phyloP scores from a whole-genome alignment of 306 rosid genomes.

The Trichosanthes cucumerina region DNA sequence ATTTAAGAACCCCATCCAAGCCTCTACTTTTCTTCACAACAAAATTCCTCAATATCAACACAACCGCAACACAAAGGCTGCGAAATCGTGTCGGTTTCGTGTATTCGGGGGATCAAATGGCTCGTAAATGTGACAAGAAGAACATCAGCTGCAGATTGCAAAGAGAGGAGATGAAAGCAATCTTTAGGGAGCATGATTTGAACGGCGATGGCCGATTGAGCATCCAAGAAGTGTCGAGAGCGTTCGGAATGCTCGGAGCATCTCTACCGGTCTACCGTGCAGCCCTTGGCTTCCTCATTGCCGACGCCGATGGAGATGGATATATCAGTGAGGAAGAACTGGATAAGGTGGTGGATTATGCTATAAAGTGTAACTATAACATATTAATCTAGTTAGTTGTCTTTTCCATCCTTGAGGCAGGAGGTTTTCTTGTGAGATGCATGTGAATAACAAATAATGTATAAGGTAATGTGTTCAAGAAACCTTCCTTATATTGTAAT shows the following conservation, averaged over 20 bases:
- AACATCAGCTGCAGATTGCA: not conserved
- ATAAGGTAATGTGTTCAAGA: not conserved
- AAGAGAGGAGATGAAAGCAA: not conserved
- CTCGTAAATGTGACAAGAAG: not conserved
- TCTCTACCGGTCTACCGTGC: conserved; percentile 7
- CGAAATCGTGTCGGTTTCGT: not conserved
- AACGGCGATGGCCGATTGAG: conserved; percentile 1
- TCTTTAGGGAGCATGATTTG: not conserved
- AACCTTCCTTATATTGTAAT: not conserved
- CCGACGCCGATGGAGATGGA: conserved; percentile 18
- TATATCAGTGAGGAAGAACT: conserved; percentile 5
- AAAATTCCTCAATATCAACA: not conserved
- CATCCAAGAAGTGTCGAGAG: not conserved
- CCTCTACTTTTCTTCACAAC: not conserved
- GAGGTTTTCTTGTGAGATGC: not conserved
- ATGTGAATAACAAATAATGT: not conserved
- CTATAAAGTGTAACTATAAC: not conserved
- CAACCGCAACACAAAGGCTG: not conserved
- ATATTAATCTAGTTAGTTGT: not conserved
- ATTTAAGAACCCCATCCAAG: not conserved
- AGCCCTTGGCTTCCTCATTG: not conserved
- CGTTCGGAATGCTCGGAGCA: not conserved
- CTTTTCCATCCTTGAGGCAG: not conserved
- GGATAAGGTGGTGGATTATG: conserved; percentile 3
- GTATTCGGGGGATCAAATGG: not conserved